phyloP scores from a whole-genome alignment of 345 rosid genomes.

The Hevea brasiliensis region DNA sequence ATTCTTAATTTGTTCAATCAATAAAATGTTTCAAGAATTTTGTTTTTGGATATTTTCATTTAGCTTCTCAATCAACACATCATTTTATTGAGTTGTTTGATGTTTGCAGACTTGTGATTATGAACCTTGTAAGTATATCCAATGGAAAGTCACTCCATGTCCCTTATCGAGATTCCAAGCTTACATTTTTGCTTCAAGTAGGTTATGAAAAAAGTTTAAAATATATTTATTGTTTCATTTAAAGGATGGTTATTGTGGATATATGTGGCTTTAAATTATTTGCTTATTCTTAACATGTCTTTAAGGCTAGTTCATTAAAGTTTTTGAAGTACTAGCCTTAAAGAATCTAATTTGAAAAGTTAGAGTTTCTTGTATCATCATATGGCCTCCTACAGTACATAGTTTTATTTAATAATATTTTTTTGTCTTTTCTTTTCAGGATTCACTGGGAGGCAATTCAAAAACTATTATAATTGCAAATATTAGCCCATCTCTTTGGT shows the following conservation, averaged over 20 bases:
- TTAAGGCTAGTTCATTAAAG: neutral
- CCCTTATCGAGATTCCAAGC: slow-evolving; percentile 97
- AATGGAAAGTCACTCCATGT: slow-evolving; percentile 96
- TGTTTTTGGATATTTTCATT: neutral
- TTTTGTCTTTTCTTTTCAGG: slow-evolving; percentile 45
- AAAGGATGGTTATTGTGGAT: too few relatives aligned
- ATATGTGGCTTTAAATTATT: too few relatives aligned
- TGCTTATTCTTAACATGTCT: neutral
- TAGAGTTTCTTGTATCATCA: neutral
- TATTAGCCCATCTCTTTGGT: slow-evolving; percentile 92
- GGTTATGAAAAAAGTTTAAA: too few relatives aligned
- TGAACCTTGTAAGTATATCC: slow-evolving; percentile 94
- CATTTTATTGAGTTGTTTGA: slow-evolving; percentile 13
- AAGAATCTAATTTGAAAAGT: neutral
- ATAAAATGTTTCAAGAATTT: neutral
- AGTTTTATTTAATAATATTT: neutral
- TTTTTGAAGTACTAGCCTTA: neutral
- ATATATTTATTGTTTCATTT: too few relatives aligned
- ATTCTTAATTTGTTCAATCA: neutral
- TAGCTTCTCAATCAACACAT: slow-evolving; percentile 1
- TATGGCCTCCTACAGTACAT: neutral
- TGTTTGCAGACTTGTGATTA: slow-evolving; percentile 82
- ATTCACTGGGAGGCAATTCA: slow-evolving; percentile 96
- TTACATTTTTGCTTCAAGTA: slow-evolving; percentile 98
- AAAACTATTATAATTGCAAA: slow-evolving; percentile 97